A percentile compares a stretch with the other conserved stretches of the same genome.
These are phyloP conservation scores for Ophiosphaerella narmari DNA, from an alignment of 2,329 filamentous ascomycete genomes.

Conservation along the genomic window DNA sequence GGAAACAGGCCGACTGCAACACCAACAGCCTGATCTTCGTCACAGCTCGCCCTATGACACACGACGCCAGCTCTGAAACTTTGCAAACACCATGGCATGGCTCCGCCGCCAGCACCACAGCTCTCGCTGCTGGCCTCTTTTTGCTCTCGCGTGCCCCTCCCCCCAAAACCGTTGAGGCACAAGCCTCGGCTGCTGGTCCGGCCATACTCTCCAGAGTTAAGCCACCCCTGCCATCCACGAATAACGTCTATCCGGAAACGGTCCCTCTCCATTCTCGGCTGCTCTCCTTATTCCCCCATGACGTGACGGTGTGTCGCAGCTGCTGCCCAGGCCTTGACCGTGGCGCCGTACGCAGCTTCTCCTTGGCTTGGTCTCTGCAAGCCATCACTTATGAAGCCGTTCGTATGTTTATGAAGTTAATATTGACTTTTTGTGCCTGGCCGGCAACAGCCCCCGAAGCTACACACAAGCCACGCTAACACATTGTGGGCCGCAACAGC, in stretches of 20 bases:
- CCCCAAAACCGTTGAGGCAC: conserved; percentile 2
- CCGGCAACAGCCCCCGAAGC: not conserved
- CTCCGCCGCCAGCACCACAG: not conserved
- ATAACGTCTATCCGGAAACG: conserved; percentile 2
- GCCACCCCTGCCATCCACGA: conserved; percentile 4
- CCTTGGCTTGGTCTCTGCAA: not conserved
- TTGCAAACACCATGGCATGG: not conserved
- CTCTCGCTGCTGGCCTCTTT: not conserved
- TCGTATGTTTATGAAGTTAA: not conserved
- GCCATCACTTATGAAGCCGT: not conserved
- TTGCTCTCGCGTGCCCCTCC: not conserved
- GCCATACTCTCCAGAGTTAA: not conserved
- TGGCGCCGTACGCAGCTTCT: no score
- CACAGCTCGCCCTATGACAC: conserved; percentile 7
- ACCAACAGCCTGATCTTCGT: conserved; percentile 9
- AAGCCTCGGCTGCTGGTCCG: conserved; percentile 9
- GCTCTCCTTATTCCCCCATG: not conserved
- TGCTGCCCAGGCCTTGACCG: no score
- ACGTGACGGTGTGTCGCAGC: not conserved
- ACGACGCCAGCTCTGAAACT: not conserved
- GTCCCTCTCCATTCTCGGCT: not conserved
- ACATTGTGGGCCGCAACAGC: conserved; percentile 1
- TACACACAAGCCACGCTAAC: conserved; percentile 5
- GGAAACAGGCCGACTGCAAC: conserved; percentile 15
- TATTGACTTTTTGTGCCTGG: not conserved